Evolutionary conservation across 2,329 filamentous ascomycete genomes (phyloP).

Genomic region (Botrytis galanthina): DNA sequence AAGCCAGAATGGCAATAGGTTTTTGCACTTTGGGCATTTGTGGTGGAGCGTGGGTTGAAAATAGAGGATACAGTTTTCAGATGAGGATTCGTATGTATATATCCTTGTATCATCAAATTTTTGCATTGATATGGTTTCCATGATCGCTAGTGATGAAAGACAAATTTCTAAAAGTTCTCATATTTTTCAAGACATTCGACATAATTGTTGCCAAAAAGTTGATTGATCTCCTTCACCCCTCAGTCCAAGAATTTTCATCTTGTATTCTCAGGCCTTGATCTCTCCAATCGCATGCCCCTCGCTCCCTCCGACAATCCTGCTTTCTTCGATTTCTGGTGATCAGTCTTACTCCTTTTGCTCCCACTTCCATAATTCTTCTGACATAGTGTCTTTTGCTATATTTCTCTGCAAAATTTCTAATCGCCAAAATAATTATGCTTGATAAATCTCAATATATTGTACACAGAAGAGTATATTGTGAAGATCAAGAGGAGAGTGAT

Average conservation of each 20-base stretch:
- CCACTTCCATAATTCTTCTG: neutral
- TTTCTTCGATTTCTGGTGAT: neutral
- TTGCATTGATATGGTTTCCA: constrained; percentile 1
- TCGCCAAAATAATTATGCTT: neutral
- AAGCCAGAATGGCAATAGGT: constrained; percentile 32
- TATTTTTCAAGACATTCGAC: neutral
- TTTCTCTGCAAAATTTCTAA: neutral
- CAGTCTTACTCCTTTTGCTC: neutral
- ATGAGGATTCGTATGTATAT: constrained; percentile 21
- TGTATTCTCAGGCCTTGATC: neutral
- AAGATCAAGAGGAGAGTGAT: neutral
- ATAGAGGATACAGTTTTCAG: constrained; percentile 14
- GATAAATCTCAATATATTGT: neutral
- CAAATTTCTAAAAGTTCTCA: neutral
- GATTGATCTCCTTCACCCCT: neutral
- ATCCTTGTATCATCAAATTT: constrained; percentile 21
- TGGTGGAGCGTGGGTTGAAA: neutral
- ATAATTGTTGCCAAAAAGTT: no score
- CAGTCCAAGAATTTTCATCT: neutral
- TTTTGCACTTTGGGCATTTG: constrained; percentile 29
- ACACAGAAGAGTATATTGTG: neutral
- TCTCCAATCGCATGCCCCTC: neutral
- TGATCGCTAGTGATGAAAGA: neutral
- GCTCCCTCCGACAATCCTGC: neutral
- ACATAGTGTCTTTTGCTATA: neutral